Evolutionary conservation across 768 basidiomycete genomes (phyloP).

Genomic region (Mycena chlorophos): DNA sequence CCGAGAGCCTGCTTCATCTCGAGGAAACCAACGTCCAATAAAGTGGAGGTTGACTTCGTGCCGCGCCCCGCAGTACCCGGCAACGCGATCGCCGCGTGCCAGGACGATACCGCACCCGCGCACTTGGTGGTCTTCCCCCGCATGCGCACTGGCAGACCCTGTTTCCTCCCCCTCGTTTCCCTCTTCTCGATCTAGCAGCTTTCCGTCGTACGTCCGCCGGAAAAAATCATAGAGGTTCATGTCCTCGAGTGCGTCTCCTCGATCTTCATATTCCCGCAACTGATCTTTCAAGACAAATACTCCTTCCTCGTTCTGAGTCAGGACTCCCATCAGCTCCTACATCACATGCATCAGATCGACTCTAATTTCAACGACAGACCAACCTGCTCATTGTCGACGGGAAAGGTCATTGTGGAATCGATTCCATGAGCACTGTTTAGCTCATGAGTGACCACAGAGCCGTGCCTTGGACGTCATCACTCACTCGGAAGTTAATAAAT

Average conservation of each 20-base stretch:
- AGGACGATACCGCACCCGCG: not conserved
- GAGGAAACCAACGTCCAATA: constrained; percentile 37
- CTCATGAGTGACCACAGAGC: no score
- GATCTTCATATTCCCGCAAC: constrained; percentile 10
- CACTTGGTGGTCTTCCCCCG: not conserved
- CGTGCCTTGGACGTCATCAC: no score
- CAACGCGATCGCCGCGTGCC: not conserved
- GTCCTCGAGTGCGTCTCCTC: not conserved
- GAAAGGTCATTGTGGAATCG: no score
- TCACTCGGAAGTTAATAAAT: constrained; percentile 14
- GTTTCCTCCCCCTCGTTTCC: not conserved
- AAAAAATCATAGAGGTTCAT: constrained; percentile 5
- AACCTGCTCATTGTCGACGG: no score
- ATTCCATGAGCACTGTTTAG: no score
- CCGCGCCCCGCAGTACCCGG: not conserved
- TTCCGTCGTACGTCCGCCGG: constrained; percentile 6
- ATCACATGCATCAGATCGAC: no score
- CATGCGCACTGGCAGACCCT: not conserved
- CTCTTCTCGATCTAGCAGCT: not conserved
- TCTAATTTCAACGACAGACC: no score
- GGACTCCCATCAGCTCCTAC: not conserved
- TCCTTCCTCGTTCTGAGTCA: not conserved
- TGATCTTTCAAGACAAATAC: constrained; percentile 2
- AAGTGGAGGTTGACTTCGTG: constrained; percentile 29
- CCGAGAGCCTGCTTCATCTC: constrained; percentile 23